Evolutionary conservation across 805 yeast genomes (phyloP), one percentile per base, ranked within the genome.

Genomic region (Spencermartinsiella europaea): DNA sequence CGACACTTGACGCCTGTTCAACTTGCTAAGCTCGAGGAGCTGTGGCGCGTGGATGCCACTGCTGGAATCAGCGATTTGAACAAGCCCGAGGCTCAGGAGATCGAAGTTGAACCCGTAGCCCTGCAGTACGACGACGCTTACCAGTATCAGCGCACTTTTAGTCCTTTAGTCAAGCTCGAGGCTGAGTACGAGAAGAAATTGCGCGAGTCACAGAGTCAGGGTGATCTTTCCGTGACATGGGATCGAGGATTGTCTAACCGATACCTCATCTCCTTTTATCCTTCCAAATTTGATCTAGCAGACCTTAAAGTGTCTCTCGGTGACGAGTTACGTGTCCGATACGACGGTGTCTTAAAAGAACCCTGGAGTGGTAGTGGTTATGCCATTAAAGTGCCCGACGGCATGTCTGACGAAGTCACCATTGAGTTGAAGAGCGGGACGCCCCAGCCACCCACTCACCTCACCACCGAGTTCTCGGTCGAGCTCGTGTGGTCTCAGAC

Each of bases 401-500:
- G 83, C 33, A 67, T 70, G 38, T 77, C 77, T 40, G 90, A 83
- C 52, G 81, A 78, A 44, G 82, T 82, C 57, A 82, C 90, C 0
- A 65, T 88, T 40, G 95, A 88, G 62, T 69, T 89, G 51, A 66
- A 63, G 38, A 69, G 77, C 2, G 59, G 64, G 12, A 70, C 67
- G 14, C 8, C 37, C 20, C 7, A 15, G 17, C 5, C 38, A 21
- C 85, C 88, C 0, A 76, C 81, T 1, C 72, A 81, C 50, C 60
- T 76, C 34, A 74, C 76, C 1, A 72, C 78, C 3, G 86, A 82
- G 19, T 90, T 86, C 62, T 79, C 90, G 1, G 89, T 90, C 0
- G 91, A 86, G 56, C 84, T 87, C 61, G 86, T 85, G 44, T 90
- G 96, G 96, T 85, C 85, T 55, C 93, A 91, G 14, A 80, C 82